Conservation (phyloP, 139 green algal species). For the Closterium sp. region DNA sequence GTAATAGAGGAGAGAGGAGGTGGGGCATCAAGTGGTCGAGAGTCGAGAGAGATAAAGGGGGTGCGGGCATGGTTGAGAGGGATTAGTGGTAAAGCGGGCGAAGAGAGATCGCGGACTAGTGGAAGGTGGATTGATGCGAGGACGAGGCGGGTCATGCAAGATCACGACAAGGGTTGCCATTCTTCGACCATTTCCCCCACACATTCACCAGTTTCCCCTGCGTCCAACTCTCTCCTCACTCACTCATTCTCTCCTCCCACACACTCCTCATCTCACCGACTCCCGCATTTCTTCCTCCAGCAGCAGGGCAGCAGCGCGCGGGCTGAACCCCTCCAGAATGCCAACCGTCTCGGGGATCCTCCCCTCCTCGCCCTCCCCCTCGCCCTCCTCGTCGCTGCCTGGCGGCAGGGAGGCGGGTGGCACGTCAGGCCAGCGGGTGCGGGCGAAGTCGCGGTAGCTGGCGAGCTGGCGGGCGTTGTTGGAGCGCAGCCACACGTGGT, state of each 20-base stretch:
- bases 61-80: too few relatives aligned
- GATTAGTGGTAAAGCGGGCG: too few relatives aligned
- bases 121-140: too few relatives aligned
- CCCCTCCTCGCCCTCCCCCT: constrained; percentile 2
- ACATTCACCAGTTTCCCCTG: background rate
- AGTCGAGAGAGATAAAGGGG: too few relatives aligned
- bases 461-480: constrained; percentile 73
- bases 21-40: too few relatives aligned
- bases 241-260: background rate
- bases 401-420: background rate
- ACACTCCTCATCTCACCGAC: constrained; percentile 39
- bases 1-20: too few relatives aligned
- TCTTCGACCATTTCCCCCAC: too few relatives aligned
- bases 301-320: constrained; percentile 49
- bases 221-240: background rate
- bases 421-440: constrained; percentile 24
- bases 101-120: too few relatives aligned
- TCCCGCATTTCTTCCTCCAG: constrained; percentile 83
- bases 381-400: background rate
- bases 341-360: background rate
- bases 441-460: constrained; percentile 64
- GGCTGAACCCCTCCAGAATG: constrained; percentile 37
- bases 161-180: too few relatives aligned
- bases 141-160: too few relatives aligned
- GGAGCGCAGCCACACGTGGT: constrained; percentile 70